phyloP scores from a whole-genome alignment of 208 protist genomes.

The Vickermania spadyakhi region DNA sequence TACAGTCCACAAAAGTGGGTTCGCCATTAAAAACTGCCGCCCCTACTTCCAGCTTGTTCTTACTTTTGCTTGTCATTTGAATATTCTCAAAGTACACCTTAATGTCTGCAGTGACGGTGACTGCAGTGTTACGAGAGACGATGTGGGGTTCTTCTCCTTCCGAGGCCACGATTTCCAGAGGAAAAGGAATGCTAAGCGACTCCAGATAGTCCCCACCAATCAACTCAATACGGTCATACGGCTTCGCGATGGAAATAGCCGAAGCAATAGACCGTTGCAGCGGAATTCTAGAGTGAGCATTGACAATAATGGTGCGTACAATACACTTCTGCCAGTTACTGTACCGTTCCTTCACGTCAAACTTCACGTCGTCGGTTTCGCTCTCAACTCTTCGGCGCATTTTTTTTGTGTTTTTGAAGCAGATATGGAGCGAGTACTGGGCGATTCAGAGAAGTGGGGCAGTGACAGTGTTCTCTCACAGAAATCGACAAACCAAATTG shows the following conservation, averaged over 20 bases:
- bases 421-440: no score
- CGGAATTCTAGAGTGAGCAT: conserved; percentile 40
- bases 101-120: conserved; percentile 61
- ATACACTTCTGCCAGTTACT: conserved; percentile 83
- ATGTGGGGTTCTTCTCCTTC: conserved; percentile 79
- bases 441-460: no score
- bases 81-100: conserved; percentile 64
- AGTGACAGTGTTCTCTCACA: no score
- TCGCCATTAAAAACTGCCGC: conserved; percentile 48
- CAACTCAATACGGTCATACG: conserved; percentile 82
- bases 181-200: conserved; percentile 45
- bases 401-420: no score
- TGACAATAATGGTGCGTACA: conserved; percentile 79
- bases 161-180: conserved; percentile 71
- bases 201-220: conserved; percentile 77
- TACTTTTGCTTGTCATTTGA: conserved; percentile 44
- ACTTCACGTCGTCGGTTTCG: conserved; percentile 6
- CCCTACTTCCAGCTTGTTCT: conserved; percentile 42
- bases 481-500: no score
- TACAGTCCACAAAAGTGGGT: conserved; percentile 48
- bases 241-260: conserved; percentile 62
- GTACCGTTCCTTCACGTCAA: conserved; percentile 54
- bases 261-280: conserved; percentile 41
- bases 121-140: conserved; percentile 38
- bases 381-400: no score